Evolutionary conservation across 2,329 filamentous ascomycete species (phyloP), one percentile per base, ranked within the genome.

Genomic region (Fusarium tupiense): DNA sequence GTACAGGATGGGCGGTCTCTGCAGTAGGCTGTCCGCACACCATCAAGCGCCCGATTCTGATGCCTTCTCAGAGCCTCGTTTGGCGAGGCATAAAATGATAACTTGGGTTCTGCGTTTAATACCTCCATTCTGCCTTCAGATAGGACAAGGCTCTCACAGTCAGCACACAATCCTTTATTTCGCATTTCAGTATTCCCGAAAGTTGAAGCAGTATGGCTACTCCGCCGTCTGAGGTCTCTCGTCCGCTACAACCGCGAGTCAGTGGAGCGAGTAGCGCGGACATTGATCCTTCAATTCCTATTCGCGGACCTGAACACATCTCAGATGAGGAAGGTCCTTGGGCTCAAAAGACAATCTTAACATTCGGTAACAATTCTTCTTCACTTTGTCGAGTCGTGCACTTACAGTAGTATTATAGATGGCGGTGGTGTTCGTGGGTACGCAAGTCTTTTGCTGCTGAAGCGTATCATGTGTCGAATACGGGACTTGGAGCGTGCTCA

Each of bases 221-320:
- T 13, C 2, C 40, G 0, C 0, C 24, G 0, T 17, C 54, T 3
- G 54, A 35, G 0, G 20, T 3, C 5, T 44, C 43, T 38, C 8
- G 1, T 9, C n/a, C 16, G 0, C 1, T 29, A 0, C 14, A 60
- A 0, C 43, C 4, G 0, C 16, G 17, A 19, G 24, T 19, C 8
- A 33, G 40, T 1, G 22, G 35, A 20, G n/a, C 17, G 29, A 53
- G 22, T 16, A 33, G 10, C 2, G 5, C 44, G 0, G 17, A 40
- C 0, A 0, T 10, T 2, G 33, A 61, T 16, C 33, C 8, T 3
- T 22, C 17, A 1, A 5, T 58, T 47, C 58, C 58, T 16, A 53
- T 53, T 53, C 35, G 58, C 2, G 58, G 35, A 20, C 44, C 35
- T 13, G 33, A 38, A 2, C 58, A 61, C 6, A 38, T 53, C 17